A percentile compares a stretch with the other conserved stretches of the same genome.
Conservation (phyloP, 805 yeast species). For the Metschnikowia amazonensis region DNA sequence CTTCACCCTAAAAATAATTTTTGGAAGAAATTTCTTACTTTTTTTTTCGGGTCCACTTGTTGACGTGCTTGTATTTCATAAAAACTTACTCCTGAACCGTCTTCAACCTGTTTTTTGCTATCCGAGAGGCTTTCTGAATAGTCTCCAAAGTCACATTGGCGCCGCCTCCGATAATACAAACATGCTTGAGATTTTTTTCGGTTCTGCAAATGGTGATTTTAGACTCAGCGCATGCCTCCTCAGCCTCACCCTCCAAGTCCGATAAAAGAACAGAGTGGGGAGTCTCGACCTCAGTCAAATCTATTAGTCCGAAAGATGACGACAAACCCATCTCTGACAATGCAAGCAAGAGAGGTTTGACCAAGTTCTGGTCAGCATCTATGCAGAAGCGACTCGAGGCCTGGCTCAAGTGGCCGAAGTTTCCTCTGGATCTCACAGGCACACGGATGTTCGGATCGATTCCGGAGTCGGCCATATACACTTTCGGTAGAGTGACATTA, state of each 20-base stretch:
- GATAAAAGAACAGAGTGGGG: conserved; percentile 47
- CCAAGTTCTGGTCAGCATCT: conserved; percentile 39
- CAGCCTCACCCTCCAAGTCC: conserved; percentile 83
- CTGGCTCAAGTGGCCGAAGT: conserved; percentile 46
- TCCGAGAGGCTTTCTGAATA: conserved; percentile 43
- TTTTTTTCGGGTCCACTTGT: neutral
- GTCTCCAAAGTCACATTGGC: conserved; percentile 44
- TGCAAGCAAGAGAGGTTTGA: conserved; percentile 38
- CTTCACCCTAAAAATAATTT: too few relatives aligned
- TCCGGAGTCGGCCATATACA: conserved; percentile 56
- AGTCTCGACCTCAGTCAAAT: conserved; percentile 17
- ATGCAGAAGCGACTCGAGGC: conserved; percentile 41
- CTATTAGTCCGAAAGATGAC: conserved; percentile 60
- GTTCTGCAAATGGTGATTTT: conserved; percentile 45
- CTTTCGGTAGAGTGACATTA: conserved; percentile 59
- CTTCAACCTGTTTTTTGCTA: conserved; percentile 47
- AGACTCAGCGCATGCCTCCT: conserved; percentile 58
- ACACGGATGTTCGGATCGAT: conserved; percentile 49
- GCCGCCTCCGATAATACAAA: conserved; percentile 49
- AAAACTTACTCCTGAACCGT: neutral
- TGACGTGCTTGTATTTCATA: neutral
- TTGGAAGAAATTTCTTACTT: too few relatives aligned
- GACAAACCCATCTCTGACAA: conserved; percentile 38
- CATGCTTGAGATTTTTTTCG: conserved; percentile 33
- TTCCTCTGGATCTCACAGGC: conserved; percentile 50